Evolutionary conservation across 140 eudicot species (phyloP).

Genomic region (Anethum foeniculum): DNA sequence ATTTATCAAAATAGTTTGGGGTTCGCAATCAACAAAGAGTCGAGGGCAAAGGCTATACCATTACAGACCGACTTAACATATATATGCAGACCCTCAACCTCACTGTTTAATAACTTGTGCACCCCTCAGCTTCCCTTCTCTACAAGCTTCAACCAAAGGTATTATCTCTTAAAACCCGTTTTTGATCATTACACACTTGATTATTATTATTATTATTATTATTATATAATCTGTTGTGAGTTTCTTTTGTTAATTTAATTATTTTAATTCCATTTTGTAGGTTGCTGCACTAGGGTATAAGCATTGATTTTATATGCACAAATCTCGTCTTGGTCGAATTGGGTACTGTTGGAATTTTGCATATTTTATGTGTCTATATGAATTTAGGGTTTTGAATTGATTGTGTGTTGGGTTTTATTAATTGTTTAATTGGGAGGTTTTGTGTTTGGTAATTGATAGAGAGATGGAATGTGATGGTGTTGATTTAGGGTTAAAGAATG

Average conservation of each 20-base stretch:
- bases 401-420: not conserved
- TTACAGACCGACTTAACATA: not conserved
- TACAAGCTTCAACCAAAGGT: not conserved
- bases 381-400: conserved; percentile 4
- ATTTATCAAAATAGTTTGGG: no score
- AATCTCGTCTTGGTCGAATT: not conserved
- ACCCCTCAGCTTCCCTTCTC: not conserved
- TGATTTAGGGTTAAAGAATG: conserved; percentile 28
- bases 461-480: conserved; percentile 46
- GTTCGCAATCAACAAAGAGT: no score
- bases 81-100: not conserved
- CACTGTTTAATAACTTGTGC: not conserved
- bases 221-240: not conserved
- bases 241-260: not conserved
- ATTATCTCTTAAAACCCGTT: not conserved
- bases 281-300: not conserved
- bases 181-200: not conserved
- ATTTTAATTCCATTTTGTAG: not conserved
- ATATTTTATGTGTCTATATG: not conserved
- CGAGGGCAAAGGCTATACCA: no score
- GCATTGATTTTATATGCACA: not conserved
- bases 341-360: not conserved
- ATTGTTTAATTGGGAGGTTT: not conserved
- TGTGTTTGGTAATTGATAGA: not conserved
- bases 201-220: not conserved